Evolutionary conservation across 768 basidiomycete genomes (phyloP), one percentile per base, ranked within the genome.

Genomic region (Suillus fuscotomentosus): DNA sequence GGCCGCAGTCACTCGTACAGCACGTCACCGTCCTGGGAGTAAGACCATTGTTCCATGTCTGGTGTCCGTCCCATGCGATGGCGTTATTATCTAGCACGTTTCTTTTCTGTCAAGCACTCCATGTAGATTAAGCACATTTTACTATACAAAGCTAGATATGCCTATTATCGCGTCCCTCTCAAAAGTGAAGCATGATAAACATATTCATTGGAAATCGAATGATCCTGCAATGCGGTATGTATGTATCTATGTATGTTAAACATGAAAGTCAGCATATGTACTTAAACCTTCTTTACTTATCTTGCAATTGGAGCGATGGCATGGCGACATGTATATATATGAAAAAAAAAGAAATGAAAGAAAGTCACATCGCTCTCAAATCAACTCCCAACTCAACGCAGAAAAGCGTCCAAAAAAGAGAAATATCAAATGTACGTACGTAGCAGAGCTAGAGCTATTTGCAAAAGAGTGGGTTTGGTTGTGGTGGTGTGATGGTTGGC

Each of bases 21-120:
- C 63, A 79, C 81, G 14, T 82, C 81, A 31, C 83, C 83, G n/a
- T 85, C 83, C 6, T 84, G 83, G 83, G 83, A 84, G 66, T 84
- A 69, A 76, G 62, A 41, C 27, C 42, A 59, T 39, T 50, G 50
- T 47, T 36, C 65, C 64, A 50, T 60, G 51, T 55, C 55, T 61
- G 27, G 60, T 60, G 42, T 31, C 61, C 34, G 51, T 24, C 34
- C 7, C 69, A 36, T 54, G 47, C 63, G 63, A 61, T 61, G 56
- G 59, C 61, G 39, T 65, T 63, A 72, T 61, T 63, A 64, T 62
- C 62, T 73, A 68, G 68, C 65, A 66, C 69, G 51, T 61, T 66
- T 62, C 48, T 63, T 68, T 60, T 62, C 62, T 71, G 74, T 65
- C 70, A 51, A 70, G 69, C 76, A 77, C 68, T 67, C 68, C 73